Conservation (phyloP, 2,329 filamentous ascomycete species). For the Trichoderma pleuroti region DNA sequence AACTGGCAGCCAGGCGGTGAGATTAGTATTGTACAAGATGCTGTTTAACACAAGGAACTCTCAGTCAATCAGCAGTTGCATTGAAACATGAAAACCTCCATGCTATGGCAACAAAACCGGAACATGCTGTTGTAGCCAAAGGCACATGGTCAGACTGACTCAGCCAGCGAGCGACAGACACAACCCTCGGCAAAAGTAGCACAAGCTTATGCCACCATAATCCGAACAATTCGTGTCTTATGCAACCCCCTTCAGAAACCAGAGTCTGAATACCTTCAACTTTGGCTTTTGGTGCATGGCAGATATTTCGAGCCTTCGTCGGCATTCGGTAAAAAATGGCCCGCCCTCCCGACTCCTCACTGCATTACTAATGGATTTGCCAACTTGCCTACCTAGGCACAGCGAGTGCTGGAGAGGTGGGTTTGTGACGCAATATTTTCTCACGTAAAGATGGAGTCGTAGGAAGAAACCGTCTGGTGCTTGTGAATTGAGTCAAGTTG, state of each 20-base stretch:
- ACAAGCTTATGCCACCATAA: background rate
- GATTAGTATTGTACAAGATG: background rate
- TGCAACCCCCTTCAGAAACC: background rate
- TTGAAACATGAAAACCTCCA: background rate
- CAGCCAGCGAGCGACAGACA: background rate
- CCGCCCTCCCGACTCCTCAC: background rate
- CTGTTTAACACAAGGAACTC: background rate
- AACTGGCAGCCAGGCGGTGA: background rate
- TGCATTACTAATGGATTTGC: background rate
- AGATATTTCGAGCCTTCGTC: background rate
- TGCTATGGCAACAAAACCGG: background rate
- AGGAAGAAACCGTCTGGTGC: no score
- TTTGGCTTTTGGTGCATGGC: no score
- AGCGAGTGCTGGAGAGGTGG: background rate
- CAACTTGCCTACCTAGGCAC: background rate
- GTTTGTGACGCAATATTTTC: constrained; percentile 8
- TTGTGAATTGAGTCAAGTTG: background rate
- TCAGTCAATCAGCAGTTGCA: background rate
- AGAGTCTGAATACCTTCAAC: background rate
- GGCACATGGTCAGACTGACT: background rate
- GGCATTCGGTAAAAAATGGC: background rate
- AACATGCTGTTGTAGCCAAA: background rate
- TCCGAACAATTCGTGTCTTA: background rate
- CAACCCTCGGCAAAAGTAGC: background rate
- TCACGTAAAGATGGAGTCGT: background rate